Base-by-base conservation (phyloP, 768 basidiomycete genomes). In the Mycena chlorophos region DNA sequence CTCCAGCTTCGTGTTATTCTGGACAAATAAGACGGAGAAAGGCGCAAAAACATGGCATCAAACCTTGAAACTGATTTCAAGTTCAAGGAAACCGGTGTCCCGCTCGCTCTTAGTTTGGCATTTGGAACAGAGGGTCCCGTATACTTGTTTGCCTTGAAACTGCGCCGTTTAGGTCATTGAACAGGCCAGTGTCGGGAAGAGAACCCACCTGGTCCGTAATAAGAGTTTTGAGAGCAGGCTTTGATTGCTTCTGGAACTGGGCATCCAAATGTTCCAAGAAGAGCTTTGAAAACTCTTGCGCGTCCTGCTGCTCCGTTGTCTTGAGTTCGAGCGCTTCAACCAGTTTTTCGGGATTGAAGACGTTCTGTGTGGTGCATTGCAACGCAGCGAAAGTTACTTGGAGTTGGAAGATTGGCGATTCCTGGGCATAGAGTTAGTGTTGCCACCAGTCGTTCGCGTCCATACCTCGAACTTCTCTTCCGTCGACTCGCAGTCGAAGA, bases 241-340 rank as follows among this genome's bases (percentile, higher is more conserved):
- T 74, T 2, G 78, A 73, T 65, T 97, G 94, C 67, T 90, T 92
- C 71, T 84, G 81, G 69, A 97, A 97, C 71, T 97, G 92, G 5
- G 77, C 78, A 59, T 92, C 91, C 29, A 98, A 78, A 65, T 94
- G 88, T 13, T 86, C 85, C 83, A 98, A 89, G 71, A 98, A 96
- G 17, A 98, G 79, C 64, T 27, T 27, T 43, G 65, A 84, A 51
- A 65, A 97, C 93, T 98, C 96, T 71, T 95, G 93, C 27, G 96
- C 94, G 73, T 98, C 96, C 71, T 98, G 95, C 66, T 98, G 96
- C 66, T 97, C 91, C 3, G 87, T 79, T 1, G 87, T 85, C 19
- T 87, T 82, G 34, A 98, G 74, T 55, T 86, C 81, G 50, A 98
- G 74, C 61, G 91, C 91, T 66, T 94, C 87, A 5, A 95, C 89